Evolutionary conservation across 192 early-diverging fungal genomes (phyloP), one percentile per base, ranked within the genome.

Genomic region (Coemansia sp.): DNA sequence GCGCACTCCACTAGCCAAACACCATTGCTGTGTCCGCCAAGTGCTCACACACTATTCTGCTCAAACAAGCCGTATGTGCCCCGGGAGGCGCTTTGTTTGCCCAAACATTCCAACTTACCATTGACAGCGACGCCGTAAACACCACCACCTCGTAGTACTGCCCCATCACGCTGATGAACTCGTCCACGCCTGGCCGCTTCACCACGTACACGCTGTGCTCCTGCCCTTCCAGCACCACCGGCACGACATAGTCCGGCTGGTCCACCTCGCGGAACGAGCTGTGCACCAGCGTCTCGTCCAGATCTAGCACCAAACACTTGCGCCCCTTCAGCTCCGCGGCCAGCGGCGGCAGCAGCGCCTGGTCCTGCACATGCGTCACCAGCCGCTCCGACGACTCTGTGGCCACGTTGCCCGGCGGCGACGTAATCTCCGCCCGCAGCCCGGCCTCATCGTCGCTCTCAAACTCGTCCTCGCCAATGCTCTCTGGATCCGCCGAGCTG

Each of bases 201-300:
- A 94, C 79, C 22, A 98, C 95, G 74, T 94, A 95, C 15, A 96
- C 95, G 66, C 86, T 92, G 67, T 98, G 94, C 28, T 85, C 80
- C 61, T 88, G 84, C 41, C 83, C 85, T 55, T 98, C 92, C 43
- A 96, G 91, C 47, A 94, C 88, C 25, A 95, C 93, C 2, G 93
- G 92, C 34, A 98, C 90, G 22, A 94, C 79, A 55, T 87, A 96
- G 65, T 96, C 95, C 6, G 94, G 85, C 35, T 91, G 76, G 26
- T 85, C 75, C 4, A 88, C 84, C 27, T 81, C 79, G 22, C 73
- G 67, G 82, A 98, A 97, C 17, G 92, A 94, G 70, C 88, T 91
- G 70, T 98, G 95, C 19, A 98, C 92, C 11, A 98, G 82, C 0
- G 95, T 98, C 60, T 98, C 95, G 78, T 98, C 95, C 55, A 96